Conservation (phyloP, 192 early-diverging fungal species). For the Coemansia sp. region DNA sequence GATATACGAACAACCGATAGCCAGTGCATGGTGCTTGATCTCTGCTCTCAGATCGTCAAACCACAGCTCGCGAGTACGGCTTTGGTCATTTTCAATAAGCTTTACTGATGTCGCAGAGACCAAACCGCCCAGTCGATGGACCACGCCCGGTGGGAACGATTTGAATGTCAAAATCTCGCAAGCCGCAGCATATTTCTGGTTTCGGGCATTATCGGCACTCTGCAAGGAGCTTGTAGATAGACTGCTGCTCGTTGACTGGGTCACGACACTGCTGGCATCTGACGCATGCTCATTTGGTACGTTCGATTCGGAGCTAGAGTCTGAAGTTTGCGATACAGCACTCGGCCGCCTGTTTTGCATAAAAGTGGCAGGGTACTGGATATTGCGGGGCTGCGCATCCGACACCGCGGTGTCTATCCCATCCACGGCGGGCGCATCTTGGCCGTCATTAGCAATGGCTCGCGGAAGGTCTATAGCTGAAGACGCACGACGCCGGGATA, state of each 20-base stretch:
- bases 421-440: not conserved
- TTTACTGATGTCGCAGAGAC: slow-evolving; percentile 68
- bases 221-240: slow-evolving; percentile 25
- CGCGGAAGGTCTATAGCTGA: slow-evolving; percentile 16
- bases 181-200: slow-evolving; percentile 19
- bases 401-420: not conserved
- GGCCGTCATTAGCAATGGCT: not conserved
- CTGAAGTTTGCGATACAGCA: not conserved
- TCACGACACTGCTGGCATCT: slow-evolving; percentile 13
- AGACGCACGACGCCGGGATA: slow-evolving; percentile 15
- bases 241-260: slow-evolving; percentile 19
- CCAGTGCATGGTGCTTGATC: slow-evolving; percentile 72
- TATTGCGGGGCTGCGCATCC: not conserved
- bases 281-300: not conserved
- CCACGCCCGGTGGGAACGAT: slow-evolving; percentile 55
- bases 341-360: slow-evolving; percentile 15
- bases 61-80: slow-evolving; percentile 60
- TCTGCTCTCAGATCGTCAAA: slow-evolving; percentile 78
- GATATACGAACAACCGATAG: slow-evolving; percentile 68
- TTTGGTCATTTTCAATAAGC: slow-evolving; percentile 49
- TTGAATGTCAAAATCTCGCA: slow-evolving; percentile 56
- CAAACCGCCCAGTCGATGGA: slow-evolving; percentile 61
- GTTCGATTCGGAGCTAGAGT: not conserved
- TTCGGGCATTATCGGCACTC: slow-evolving; percentile 24
- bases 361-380: not conserved